These are phyloP conservation scores for Kentomonas sorsogonicus DNA, from an alignment of 208 protist genomes.

Conservation along the genomic window DNA sequence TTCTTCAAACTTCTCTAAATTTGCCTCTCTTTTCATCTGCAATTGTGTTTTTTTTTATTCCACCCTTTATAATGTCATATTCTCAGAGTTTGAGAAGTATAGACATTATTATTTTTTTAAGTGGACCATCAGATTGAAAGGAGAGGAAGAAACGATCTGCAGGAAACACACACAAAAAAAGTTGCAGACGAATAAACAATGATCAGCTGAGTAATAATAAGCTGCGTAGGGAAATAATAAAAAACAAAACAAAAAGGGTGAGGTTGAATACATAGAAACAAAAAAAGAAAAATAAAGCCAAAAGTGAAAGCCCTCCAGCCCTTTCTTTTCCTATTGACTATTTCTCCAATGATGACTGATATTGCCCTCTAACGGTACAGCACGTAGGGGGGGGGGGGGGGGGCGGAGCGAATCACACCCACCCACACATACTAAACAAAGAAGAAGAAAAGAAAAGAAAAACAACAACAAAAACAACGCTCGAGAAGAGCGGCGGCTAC, in stretches of 20 bases:
- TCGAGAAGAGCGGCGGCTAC: no score
- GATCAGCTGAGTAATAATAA: neutral
- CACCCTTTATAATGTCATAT: no score
- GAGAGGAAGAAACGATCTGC: no score
- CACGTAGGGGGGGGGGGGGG: neutral
- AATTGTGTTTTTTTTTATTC: neutral
- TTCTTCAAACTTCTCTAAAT: neutral
- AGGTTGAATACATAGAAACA: neutral
- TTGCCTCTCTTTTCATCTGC: neutral
- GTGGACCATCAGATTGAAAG: no score
- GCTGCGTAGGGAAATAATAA: neutral
- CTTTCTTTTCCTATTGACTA: no score
- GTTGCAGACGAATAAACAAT: no score
- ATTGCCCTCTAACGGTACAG: neutral
- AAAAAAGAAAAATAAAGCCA: neutral
- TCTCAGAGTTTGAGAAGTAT: no score
- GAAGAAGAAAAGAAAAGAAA: neutral
- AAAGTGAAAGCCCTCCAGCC: neutral
- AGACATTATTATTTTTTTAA: no score
- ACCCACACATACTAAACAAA: neutral
- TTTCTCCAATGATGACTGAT: no score
- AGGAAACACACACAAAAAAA: no score
- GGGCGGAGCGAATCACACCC: neutral
- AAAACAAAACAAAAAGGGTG: neutral
- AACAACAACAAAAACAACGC: neutral